A percentile compares a stretch with the other conserved stretches of the same genome.
These are phyloP conservation scores for Dorcoceras hygrometricum DNA, from an alignment of 257 asterid species.

Conservation along the genomic window DNA sequence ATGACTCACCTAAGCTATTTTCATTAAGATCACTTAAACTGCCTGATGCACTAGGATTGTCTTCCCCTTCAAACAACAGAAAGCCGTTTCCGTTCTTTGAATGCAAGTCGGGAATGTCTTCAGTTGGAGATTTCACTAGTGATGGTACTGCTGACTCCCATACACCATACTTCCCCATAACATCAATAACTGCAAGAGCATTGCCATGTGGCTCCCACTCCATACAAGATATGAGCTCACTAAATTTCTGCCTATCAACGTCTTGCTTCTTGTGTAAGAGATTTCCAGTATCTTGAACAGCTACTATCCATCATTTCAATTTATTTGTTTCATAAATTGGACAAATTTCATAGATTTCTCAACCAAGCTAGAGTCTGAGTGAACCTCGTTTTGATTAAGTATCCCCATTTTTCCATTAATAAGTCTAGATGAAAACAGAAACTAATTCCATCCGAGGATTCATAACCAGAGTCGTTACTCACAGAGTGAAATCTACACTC, in stretches of 20 bases:
- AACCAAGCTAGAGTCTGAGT: too few relatives aligned
- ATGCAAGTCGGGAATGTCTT: constrained; percentile 58
- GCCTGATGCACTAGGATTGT: too few relatives aligned
- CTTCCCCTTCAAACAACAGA: constrained; percentile 67
- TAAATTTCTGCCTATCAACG: constrained; percentile 83
- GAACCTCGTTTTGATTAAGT: too few relatives aligned
- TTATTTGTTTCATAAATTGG: too few relatives aligned
- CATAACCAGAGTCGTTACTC: too few relatives aligned
- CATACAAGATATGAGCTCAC: constrained; percentile 67
- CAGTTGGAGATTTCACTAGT: constrained; percentile 91
- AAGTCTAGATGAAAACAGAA: too few relatives aligned
- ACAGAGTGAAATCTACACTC: too few relatives aligned
- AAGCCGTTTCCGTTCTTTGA: constrained; percentile 74
- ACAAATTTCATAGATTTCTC: too few relatives aligned
- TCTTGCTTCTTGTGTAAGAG: constrained; percentile 88
- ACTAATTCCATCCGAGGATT: too few relatives aligned
- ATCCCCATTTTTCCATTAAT: too few relatives aligned
- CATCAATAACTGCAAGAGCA: constrained; percentile 84
- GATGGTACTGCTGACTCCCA: constrained; percentile 90
- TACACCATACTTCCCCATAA: constrained; percentile 75
- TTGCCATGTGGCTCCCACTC: constrained; percentile 95
- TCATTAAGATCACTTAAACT: constrained; percentile 77
- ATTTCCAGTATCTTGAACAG: too few relatives aligned
- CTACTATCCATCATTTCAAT: too few relatives aligned
- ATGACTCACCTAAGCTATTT: constrained; percentile 60